Evolutionary conservation across 352 stramenopile species (phyloP), one percentile per base, ranked within the genome.

Genomic region (Phytophthora sansomeana): DNA sequence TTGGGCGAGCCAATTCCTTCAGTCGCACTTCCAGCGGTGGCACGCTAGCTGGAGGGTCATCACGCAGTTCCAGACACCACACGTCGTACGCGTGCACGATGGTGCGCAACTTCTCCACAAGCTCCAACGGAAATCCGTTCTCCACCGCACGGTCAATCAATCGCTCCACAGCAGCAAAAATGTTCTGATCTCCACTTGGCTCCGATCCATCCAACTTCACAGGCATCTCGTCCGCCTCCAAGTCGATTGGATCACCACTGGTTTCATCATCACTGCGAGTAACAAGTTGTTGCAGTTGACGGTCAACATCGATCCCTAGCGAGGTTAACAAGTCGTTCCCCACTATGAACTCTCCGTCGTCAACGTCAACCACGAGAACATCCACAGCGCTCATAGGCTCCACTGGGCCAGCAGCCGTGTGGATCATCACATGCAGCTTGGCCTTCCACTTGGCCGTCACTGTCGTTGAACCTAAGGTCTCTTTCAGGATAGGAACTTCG

Each of bases 251-350:
- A 26, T 55, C 48, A 43, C 32, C 48, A n/a, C n/a, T 30, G n/a
- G 17, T 30, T 6, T 32, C 24, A 43, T 56, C 32, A 21, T n/a
- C 49, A 44, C 29, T 14, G 13, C 42, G 38, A 32, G 16, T 41
- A 11, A 42, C 49, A 9, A 67, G 30, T 16, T 62, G 49, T 17
- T 57, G 47, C 0, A 65, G 49, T 17, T 71, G 63, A 0, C 33
- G 30, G 10, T 49, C 21, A 6, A 52, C 44, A 16, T 52, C 44
- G 28, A 52, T 52, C 10, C 44, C 44, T 14, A 52, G 13, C 5
- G 28, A 19, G 11, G 16, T 24, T 6, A 52, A 16, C 1, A 52
- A 13, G 28, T 52, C 44, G 39, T 52, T 52, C n/a, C 44, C 44
- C 3, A 38, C 44, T 10, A 52, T 52, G 44, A 52, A 52, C 28